Evolutionary conservation across 1,139 yeast species (phyloP).

Genomic region (Kurtzmaniella natalensis): DNA sequence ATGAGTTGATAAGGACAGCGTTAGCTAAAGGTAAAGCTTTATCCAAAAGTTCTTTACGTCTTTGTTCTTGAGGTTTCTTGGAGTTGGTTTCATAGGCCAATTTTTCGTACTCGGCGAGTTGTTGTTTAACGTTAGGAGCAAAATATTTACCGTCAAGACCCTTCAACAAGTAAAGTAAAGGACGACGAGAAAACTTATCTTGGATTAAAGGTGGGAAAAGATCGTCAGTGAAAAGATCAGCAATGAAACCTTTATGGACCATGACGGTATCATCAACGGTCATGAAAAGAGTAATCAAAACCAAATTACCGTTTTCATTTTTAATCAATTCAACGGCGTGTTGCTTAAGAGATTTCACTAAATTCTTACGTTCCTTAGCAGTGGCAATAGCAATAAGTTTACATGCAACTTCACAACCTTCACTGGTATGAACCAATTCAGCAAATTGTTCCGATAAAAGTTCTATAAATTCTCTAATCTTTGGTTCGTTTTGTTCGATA

Average conservation of each 20-base stretch:
- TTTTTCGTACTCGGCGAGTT: constrained; percentile 56
- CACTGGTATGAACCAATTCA: constrained; percentile 91
- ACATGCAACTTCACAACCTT: constrained; percentile 89
- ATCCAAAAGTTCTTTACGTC: constrained; percentile 66
- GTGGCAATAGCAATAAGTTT: constrained; percentile 74
- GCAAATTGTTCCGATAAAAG: constrained; percentile 84
- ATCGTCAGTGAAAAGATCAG: constrained; percentile 54
- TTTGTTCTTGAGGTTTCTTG: constrained; percentile 76
- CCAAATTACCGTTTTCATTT: constrained; percentile 84
- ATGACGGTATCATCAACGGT: constrained; percentile 93
- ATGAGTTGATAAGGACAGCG: constrained; percentile 46
- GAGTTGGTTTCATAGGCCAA: constrained; percentile 68
- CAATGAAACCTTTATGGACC: constrained; percentile 65
- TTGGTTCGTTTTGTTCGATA: constrained; percentile 45
- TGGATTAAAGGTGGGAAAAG: constrained; percentile 53
- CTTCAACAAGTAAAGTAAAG: constrained; percentile 73
- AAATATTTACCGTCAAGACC: constrained; percentile 84
- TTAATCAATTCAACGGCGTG: constrained; percentile 72
- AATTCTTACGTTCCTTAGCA: constrained; percentile 87
- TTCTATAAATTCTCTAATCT: constrained; percentile 79
- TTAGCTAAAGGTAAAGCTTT: constrained; percentile 67
- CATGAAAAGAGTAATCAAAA: constrained; percentile 72
- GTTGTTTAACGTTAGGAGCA: constrained; percentile 62
- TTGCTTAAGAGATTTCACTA: constrained; percentile 66
- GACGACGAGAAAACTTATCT: constrained; percentile 84